Base-by-base conservation (phyloP, 75 land plant genomes). In the Selaginella moellendorffii region DNA sequence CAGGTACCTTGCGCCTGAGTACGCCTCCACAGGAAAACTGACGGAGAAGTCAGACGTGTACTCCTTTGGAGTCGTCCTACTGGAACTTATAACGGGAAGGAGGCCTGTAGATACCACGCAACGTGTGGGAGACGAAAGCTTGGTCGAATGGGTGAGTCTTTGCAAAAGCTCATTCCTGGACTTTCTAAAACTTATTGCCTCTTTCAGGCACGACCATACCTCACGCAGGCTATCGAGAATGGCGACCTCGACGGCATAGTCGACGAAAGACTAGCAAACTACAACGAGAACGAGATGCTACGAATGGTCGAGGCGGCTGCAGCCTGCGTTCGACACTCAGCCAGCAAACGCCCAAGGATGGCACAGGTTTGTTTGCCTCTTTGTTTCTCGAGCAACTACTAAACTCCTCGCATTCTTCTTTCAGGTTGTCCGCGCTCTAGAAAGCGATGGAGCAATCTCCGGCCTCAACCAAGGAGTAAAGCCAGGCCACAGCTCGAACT, bases 31-130 rank as follows among this genome's bases (percentile, higher is more conserved):
- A 52, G 96, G 96, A 1, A 89, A 90, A 63, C 70, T 90, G 0
- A 83, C 87, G 1, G 91, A 86, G 12, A 90, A 74, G 63, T 86
- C 91, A 23, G 96, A 90, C 71, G 96, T 90, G 10, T 90, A 79
- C 72, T 90, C 92, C 1, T 87, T 72, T 66, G 97, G 97, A 18
- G 92, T 90, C 1, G 78, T 90, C 76, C 74, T 90, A 27, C 61
- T 90, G 54, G 97, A 90, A 63, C 70, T 90, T 12, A 74, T 90
- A 27, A 87, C 96, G 19, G 96, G 96, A 21, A 56, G 78, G 18
- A 74, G 75, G 52, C 85, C 92, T 54, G 73, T 84, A 0, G 88
- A 87, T 61, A 26, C 70, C 18, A 73, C 65, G 2, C 77, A 62
- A 29, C 60, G 69, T 24, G 63, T 29, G 22, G 72, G 78, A 66